Conservation (phyloP, 495 filamentous ascomycete species). For the Xylaria acuta region DNA sequence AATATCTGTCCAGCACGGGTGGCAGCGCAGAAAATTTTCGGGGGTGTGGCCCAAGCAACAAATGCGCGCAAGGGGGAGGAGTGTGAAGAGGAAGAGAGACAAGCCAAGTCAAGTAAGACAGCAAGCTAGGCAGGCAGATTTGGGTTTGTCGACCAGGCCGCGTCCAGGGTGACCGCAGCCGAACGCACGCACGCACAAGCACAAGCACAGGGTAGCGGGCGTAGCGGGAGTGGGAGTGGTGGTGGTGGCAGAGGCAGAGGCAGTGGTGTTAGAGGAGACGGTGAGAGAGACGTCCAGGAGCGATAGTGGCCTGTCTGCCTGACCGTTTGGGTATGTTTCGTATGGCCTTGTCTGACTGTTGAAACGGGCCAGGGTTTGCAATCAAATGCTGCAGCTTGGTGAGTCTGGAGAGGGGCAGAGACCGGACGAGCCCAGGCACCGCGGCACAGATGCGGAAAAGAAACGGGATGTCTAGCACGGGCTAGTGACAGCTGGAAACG, state of each 20-base stretch:
- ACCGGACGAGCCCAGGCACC: background rate
- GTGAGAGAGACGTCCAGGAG: background rate
- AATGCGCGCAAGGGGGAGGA: slow-evolving; percentile 36
- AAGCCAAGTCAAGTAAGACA: slow-evolving; percentile 31
- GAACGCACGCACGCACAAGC: slow-evolving; percentile 23
- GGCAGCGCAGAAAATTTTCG: slow-evolving; percentile 37
- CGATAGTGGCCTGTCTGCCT: background rate
- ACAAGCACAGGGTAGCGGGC: slow-evolving; percentile 17
- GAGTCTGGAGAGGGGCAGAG: slow-evolving; percentile 8
- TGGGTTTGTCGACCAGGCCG: slow-evolving; percentile 23
- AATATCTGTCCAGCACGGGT: slow-evolving; percentile 40
- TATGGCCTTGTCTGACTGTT: slow-evolving; percentile 25
- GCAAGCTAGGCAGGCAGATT: slow-evolving; percentile 44
- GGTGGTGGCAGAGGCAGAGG: background rate
- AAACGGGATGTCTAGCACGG: slow-evolving; percentile 14
- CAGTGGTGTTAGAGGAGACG: slow-evolving; percentile 11
- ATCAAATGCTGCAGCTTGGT: background rate
- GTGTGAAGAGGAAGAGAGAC: slow-evolving; percentile 34
- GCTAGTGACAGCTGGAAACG: slow-evolving; percentile 16
- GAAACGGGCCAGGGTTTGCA: slow-evolving; percentile 23
- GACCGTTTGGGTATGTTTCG: slow-evolving; percentile 17
- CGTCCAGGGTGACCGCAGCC: slow-evolving; percentile 30
- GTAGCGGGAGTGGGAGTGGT: background rate
- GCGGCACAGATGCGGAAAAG: background rate
- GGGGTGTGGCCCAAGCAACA: slow-evolving; percentile 42